Evolutionary conservation across 1,139 yeast species (phyloP).

Genomic region (Dujonia santamariae): DNA sequence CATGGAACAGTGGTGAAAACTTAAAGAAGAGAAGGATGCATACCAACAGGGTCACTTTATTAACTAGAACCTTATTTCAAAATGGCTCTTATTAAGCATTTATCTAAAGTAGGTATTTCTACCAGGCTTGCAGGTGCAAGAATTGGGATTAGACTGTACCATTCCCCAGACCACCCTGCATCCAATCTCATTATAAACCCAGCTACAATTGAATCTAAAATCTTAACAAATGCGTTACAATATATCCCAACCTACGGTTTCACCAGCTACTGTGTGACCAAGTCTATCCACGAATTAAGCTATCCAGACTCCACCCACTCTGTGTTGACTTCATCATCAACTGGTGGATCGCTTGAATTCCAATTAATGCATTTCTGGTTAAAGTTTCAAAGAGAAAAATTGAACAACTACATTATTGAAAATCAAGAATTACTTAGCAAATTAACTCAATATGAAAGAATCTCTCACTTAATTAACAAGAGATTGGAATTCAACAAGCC

Average conservation of each 20-base stretch:
- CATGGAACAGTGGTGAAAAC: too few relatives aligned
- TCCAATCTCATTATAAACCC: constrained; percentile 31
- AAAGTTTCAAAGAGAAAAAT: constrained; percentile 31
- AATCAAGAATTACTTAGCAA: constrained; percentile 25
- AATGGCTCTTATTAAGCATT: too few relatives aligned
- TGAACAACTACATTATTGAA: constrained; percentile 29
- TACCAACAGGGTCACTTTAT: too few relatives aligned
- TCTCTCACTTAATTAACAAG: constrained; percentile 49
- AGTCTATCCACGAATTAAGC: constrained; percentile 59
- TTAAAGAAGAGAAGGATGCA: too few relatives aligned
- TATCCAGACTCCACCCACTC: constrained; percentile 68
- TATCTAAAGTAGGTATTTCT: too few relatives aligned
- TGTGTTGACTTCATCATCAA: constrained; percentile 38
- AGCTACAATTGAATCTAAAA: constrained; percentile 28
- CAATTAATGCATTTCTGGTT: constrained; percentile 49
- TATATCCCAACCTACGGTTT: constrained; percentile 74
- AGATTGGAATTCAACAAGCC: constrained; percentile 66
- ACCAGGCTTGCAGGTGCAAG: too few relatives aligned
- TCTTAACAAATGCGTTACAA: constrained; percentile 35
- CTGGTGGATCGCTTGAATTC: constrained; percentile 35
- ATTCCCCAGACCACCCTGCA: constrained; percentile 34
- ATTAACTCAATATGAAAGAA: constrained; percentile 56
- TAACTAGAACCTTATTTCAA: too few relatives aligned
- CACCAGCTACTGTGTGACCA: constrained; percentile 53
- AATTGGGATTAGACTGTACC: constrained; percentile 25